Evolutionary conservation across 257 asterid species (phyloP).

Genomic region (Solanum rostratum): DNA sequence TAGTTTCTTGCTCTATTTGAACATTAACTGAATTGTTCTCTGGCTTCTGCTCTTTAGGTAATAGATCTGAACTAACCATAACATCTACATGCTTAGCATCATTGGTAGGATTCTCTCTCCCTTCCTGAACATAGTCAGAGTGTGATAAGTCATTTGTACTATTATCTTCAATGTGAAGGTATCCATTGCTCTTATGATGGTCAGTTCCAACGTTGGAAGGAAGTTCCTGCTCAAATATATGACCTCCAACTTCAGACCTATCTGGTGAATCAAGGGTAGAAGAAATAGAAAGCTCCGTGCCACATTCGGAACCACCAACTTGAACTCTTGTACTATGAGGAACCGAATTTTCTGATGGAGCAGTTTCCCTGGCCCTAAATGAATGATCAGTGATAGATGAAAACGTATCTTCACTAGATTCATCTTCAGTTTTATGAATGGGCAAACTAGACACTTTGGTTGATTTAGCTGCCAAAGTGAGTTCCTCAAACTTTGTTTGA

Average conservation of each 20-base stretch:
- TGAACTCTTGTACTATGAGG: conserved; percentile 27
- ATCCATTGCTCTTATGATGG: conserved; percentile 14
- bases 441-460: conserved; percentile 25
- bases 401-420: conserved; percentile 23
- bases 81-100: conserved; percentile 17
- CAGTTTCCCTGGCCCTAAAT: conserved; percentile 23
- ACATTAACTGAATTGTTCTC: conserved; percentile 21
- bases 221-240: conserved; percentile 28
- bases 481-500: conserved; percentile 80
- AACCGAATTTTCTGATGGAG: conserved; percentile 25
- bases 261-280: conserved; percentile 85
- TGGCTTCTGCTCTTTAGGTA: conserved; percentile 27
- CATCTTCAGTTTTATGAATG: conserved; percentile 29
- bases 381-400: conserved; percentile 27
- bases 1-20: conserved; percentile 31
- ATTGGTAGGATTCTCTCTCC: conserved; percentile 15
- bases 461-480: conserved; percentile 34
- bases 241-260: conserved; percentile 45
- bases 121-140: conserved; percentile 19
- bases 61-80: conserved; percentile 12
- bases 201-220: conserved; percentile 17
- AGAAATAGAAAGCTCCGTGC: conserved; percentile 70
- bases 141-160: conserved; percentile 16
- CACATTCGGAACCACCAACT: conserved; percentile 73
- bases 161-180: conserved; percentile 28